A percentile compares a stretch with the other conserved stretches of the same genome.
Evolutionary conservation across 768 basidiomycete genomes (phyloP).

Genomic region (Suillus ampliporus): DNA sequence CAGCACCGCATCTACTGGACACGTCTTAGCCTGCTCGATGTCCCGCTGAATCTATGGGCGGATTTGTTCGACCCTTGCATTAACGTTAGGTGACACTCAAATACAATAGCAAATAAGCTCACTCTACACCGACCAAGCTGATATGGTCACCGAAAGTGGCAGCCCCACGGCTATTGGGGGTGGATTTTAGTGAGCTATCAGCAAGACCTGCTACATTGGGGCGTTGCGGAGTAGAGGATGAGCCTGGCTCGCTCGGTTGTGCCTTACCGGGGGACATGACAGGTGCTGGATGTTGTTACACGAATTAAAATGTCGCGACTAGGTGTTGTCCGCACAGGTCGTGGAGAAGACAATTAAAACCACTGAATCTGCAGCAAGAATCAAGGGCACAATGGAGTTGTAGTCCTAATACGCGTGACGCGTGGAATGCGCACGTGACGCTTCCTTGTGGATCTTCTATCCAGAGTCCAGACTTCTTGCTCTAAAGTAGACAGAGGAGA

Average conservation of each 20-base stretch:
- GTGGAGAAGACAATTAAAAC: background rate
- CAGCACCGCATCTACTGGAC: background rate
- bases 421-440: no score
- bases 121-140: background rate
- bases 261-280: conserved; percentile 1
- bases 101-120: background rate
- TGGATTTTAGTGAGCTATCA: background rate
- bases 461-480: no score
- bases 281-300: background rate
- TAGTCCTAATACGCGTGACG: no score
- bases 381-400: no score
- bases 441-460: no score
- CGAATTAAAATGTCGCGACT: no score
- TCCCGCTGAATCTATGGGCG: background rate
- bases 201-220: background rate
- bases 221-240: background rate
- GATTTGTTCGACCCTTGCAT: background rate
- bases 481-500: no score
- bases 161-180: background rate
- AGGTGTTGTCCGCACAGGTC: background rate
- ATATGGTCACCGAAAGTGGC: background rate
- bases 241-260: background rate
- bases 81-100: background rate
- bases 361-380: background rate
- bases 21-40: background rate